These are phyloP conservation scores for Urtica urens DNA, from an alignment of 306 rosid genomes.

Conservation along the genomic window DNA sequence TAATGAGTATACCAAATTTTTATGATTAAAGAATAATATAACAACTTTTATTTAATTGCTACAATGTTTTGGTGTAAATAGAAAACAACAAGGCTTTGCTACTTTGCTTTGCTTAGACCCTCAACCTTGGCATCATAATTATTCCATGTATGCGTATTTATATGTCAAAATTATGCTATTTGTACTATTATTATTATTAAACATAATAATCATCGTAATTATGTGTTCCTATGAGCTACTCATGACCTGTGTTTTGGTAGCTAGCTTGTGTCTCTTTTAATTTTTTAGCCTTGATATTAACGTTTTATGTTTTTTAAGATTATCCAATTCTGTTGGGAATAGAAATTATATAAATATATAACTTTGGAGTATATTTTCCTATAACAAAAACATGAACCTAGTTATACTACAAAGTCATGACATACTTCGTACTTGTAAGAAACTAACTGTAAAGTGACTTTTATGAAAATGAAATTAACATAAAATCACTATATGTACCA, in stretches of 20 bases:
- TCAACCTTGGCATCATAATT: not conserved
- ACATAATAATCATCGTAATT: not conserved
- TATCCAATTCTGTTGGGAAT: not conserved
- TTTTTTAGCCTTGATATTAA: not conserved
- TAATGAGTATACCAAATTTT: too few relatives aligned
- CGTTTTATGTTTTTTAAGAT: not conserved
- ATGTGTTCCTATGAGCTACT: not conserved
- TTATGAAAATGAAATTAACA: too few relatives aligned
- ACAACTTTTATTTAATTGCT: constrained; percentile 11
- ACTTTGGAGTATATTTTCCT: not conserved
- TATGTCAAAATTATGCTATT: not conserved
- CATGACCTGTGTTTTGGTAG: not conserved
- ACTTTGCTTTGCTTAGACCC: constrained; percentile 2
- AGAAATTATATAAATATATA: not conserved
- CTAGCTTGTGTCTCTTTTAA: not conserved
- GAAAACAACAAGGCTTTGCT: constrained; percentile 1
- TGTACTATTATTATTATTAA: not conserved
- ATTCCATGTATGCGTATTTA: not conserved
- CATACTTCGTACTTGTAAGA: too few relatives aligned
- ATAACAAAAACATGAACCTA: not conserved
- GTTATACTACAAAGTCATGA: not conserved
- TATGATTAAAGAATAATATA: too few relatives aligned
- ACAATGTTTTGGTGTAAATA: constrained; percentile 10
- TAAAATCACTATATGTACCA: too few relatives aligned
- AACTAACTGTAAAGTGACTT: too few relatives aligned